Evolutionary conservation across 805 yeast genomes (phyloP).

Genomic region (Candida khao-thaluensis): DNA sequence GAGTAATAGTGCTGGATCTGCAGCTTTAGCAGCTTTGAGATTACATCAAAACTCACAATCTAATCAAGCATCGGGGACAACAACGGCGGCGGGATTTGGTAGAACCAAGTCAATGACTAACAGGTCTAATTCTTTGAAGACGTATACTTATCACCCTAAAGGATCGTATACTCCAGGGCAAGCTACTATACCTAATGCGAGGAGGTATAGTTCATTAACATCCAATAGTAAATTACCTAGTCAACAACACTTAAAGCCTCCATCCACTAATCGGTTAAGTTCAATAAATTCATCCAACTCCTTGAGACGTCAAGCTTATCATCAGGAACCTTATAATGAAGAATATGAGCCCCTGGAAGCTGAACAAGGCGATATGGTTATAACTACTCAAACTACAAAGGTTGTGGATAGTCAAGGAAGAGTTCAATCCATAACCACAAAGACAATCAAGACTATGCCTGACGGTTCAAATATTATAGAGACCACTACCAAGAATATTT

Average conservation of each 20-base stretch:
- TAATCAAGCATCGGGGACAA: background rate
- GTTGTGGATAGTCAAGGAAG: constrained; percentile 41
- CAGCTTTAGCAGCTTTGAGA: constrained; percentile 41
- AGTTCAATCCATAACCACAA: constrained; percentile 39
- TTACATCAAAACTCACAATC: constrained; percentile 26
- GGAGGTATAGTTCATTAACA: constrained; percentile 22
- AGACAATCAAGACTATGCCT: constrained; percentile 35
- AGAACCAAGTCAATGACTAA: constrained; percentile 24
- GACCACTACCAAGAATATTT: constrained; percentile 41
- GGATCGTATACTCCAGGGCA: constrained; percentile 39
- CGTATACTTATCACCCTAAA: constrained; percentile 39
- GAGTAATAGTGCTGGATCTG: constrained; percentile 37
- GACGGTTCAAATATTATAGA: constrained; percentile 45
- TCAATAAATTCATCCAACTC: constrained; percentile 15
- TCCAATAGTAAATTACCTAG: constrained; percentile 1
- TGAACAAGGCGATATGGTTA: constrained; percentile 23
- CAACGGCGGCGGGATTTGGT: background rate
- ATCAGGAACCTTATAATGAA: constrained; percentile 3
- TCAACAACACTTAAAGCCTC: background rate
- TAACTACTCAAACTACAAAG: constrained; percentile 45
- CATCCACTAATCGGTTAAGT: constrained; percentile 9
- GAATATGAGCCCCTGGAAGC: constrained; percentile 1
- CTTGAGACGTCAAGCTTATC: constrained; percentile 2
- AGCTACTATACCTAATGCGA: constrained; percentile 15
- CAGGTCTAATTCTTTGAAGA: constrained; percentile 33